Conservation (phyloP, 345 rosid species). For the Hevea brasiliensis region DNA sequence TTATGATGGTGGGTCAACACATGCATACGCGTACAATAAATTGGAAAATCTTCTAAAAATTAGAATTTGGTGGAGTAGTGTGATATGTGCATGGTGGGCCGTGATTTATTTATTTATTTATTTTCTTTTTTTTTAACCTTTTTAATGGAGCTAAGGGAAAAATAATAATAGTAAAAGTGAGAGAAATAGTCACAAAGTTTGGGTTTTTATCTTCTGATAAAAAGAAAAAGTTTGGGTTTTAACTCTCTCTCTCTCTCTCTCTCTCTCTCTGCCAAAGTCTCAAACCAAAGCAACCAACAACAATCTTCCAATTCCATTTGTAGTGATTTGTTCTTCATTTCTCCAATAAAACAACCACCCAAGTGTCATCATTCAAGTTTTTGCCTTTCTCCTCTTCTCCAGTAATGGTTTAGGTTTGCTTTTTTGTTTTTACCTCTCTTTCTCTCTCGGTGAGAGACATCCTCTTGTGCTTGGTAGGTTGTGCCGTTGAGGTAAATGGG, state of each 20-base stretch:
- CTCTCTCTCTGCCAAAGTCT: neutral
- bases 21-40: no score
- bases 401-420: constrained; percentile 47
- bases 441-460: constrained; percentile 26
- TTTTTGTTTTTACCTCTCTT: constrained; percentile 21
- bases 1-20: constrained; percentile 16
- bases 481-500: constrained; percentile 52
- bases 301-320: constrained; percentile 31
- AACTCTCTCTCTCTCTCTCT: neutral
- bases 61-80: neutral
- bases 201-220: no score
- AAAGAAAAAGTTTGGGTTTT: neutral
- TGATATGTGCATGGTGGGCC: neutral
- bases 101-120: neutral
- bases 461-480: constrained; percentile 52
- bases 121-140: neutral
- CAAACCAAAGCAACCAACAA: constrained; percentile 15
- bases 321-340: constrained; percentile 18
- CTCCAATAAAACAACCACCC: constrained; percentile 27
- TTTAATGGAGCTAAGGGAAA: neutral
- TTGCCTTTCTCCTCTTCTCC: constrained; percentile 16
- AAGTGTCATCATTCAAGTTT: constrained; percentile 31
- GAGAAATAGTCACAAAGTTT: neutral
- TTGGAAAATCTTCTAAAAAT: neutral
- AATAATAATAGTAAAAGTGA: neutral